Conservation (phyloP, 352 stramenopile genomes). For the Phytophthora sp. region DNA sequence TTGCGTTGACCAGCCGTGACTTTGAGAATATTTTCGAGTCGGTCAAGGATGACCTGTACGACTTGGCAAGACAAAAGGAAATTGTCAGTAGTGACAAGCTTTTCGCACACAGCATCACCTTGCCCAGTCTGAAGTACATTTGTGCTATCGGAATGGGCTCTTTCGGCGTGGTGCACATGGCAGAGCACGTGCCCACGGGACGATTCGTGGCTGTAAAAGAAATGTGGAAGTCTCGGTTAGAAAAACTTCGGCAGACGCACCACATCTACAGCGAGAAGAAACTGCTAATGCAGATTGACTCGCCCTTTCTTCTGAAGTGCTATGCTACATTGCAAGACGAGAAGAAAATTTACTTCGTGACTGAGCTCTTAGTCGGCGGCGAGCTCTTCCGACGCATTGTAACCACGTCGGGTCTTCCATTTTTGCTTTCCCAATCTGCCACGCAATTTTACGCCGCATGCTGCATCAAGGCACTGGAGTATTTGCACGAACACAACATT, state of each 20-base stretch:
- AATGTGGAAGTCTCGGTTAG: slow-evolving; percentile 31
- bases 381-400: slow-evolving; percentile 84
- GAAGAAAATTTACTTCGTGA: slow-evolving; percentile 96
- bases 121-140: slow-evolving; percentile 65
- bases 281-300: slow-evolving; percentile 90
- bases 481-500: slow-evolving; percentile 78
- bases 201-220: slow-evolving; percentile 74
- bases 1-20: slow-evolving; percentile 65
- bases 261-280: slow-evolving; percentile 97
- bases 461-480: slow-evolving; percentile 68
- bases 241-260: slow-evolving; percentile 80
- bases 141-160: slow-evolving; percentile 90
- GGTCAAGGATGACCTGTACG: slow-evolving; percentile 39
- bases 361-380: slow-evolving; percentile 94
- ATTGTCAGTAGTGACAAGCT: slow-evolving; percentile 44
- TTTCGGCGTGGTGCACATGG: slow-evolving; percentile 95
- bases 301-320: slow-evolving; percentile 97
- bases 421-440: slow-evolving; percentile 71
- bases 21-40: slow-evolving; percentile 65
- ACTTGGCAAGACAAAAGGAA: slow-evolving; percentile 37
- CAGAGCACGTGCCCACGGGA: slow-evolving; percentile 78
- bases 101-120: slow-evolving; percentile 55
- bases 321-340: slow-evolving; percentile 93
- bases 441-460: slow-evolving; percentile 65
- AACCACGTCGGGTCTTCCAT: slow-evolving; percentile 34